These are phyloP conservation scores for Neofusicoccum laricinum DNA, from an alignment of 2,329 filamentous ascomycete genomes.

Conservation along the genomic window DNA sequence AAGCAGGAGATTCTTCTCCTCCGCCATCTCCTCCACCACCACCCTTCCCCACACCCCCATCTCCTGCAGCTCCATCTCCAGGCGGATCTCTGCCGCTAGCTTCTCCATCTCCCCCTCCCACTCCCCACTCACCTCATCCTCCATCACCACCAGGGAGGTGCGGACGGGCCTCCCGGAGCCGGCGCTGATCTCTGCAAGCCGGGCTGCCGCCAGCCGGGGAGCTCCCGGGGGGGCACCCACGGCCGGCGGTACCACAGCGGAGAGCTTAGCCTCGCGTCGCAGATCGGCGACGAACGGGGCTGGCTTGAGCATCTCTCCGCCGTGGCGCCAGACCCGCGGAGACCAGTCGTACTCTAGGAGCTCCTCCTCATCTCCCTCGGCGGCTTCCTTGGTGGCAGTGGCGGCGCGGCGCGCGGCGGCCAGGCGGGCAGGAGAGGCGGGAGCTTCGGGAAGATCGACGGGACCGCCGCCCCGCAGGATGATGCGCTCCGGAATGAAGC, in stretches of 20 bases:
- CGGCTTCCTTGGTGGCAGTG: not conserved
- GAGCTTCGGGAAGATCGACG: not conserved
- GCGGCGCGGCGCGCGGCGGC: not conserved
- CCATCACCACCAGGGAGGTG: not conserved
- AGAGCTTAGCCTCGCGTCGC: not conserved
- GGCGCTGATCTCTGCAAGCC: not conserved
- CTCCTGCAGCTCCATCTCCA: constrained; percentile 4
- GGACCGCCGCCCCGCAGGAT: constrained; percentile 2
- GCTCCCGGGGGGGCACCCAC: not conserved
- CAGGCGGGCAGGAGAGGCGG: not conserved
- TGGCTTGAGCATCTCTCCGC: not conserved
- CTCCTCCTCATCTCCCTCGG: not conserved
- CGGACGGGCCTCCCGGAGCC: not conserved
- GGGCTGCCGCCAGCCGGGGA: not conserved
- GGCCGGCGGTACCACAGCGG: not conserved
- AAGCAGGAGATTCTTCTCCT: not conserved
- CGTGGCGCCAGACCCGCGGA: constrained; percentile 1
- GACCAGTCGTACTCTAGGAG: constrained; percentile 4
- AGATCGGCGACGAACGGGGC: not conserved
- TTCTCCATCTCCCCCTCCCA: constrained; percentile 5
- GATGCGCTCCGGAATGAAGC: constrained; percentile 9
- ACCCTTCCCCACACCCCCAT: not conserved
- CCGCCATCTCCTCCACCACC: not conserved
- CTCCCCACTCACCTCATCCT: not conserved
- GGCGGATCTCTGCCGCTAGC: constrained; percentile 5